phyloP scores from a whole-genome alignment of 2,329 filamentous ascomycete species.

The Paramyrothecium roridum region DNA sequence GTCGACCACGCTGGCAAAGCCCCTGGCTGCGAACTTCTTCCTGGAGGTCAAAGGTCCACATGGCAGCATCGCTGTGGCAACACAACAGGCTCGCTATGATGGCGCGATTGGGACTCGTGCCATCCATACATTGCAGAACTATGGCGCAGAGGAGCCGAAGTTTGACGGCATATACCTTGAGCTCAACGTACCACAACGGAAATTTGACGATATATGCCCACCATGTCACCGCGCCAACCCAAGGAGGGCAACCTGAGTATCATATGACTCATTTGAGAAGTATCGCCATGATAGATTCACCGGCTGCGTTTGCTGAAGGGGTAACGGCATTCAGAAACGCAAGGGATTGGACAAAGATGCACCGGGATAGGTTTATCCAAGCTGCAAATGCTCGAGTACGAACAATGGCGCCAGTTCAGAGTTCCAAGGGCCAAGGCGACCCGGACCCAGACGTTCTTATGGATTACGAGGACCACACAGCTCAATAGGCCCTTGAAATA shows the following conservation, averaged over 20 bases:
- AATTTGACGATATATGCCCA: slow-evolving; percentile 33
- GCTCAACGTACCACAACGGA: slow-evolving; percentile 32
- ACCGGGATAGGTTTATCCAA: slow-evolving; percentile 31
- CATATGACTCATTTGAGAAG: slow-evolving; percentile 33
- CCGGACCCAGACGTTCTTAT: too few relatives aligned
- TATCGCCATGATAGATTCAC: slow-evolving; percentile 21
- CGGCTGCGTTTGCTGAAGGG: slow-evolving; percentile 28
- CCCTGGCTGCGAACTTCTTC: slow-evolving; percentile 38
- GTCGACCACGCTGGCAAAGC: slow-evolving; percentile 21
- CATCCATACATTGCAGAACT: slow-evolving; percentile 34
- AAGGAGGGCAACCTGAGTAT: slow-evolving; percentile 31
- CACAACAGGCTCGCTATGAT: slow-evolving; percentile 31
- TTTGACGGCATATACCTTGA: slow-evolving; percentile 37
- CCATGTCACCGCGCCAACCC: slow-evolving; percentile 27
- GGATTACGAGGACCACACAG: too few relatives aligned
- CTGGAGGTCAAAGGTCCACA: slow-evolving; percentile 33
- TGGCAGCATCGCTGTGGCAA: slow-evolving; percentile 22
- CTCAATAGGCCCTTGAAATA: too few relatives aligned
- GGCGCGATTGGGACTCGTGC: slow-evolving; percentile 31
- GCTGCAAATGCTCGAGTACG: slow-evolving; percentile 19
- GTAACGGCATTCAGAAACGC: slow-evolving; percentile 33
- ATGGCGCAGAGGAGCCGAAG: slow-evolving; percentile 20
- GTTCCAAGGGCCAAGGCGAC: too few relatives aligned
- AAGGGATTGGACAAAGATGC: slow-evolving; percentile 30
- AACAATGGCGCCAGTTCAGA: too few relatives aligned